Percentiles rank a stretch among this genome's conserved stretches.
Conservation (phyloP, 192 early-diverging fungal genomes). For the Dissophora ornata region DNA sequence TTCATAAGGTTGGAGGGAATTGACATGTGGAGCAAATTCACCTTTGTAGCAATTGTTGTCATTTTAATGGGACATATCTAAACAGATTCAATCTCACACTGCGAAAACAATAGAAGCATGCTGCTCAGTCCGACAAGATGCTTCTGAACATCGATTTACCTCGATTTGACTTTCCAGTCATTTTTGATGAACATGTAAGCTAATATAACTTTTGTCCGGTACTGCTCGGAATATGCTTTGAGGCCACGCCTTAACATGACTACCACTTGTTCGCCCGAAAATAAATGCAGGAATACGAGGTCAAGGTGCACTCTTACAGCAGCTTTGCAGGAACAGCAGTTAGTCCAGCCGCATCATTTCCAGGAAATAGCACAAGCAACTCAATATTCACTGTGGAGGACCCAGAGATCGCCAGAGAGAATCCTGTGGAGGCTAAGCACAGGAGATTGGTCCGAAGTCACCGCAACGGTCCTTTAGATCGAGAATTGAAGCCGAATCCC, state of each 20-base stretch:
- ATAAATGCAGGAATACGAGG: slow-evolving; percentile 77
- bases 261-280: too few relatives aligned
- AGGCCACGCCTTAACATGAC: neutral
- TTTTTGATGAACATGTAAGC: slow-evolving; percentile 84
- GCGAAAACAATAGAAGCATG: slow-evolving; percentile 52
- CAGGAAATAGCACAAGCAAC: slow-evolving; percentile 9
- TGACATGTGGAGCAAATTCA: slow-evolving; percentile 6
- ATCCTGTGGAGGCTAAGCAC: slow-evolving; percentile 96
- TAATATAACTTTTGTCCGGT: too few relatives aligned
- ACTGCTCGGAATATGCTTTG: neutral
- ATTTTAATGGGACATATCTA: too few relatives aligned
- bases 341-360: slow-evolving; percentile 24
- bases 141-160: slow-evolving; percentile 92
- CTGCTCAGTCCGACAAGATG: slow-evolving; percentile 66
- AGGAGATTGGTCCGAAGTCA: slow-evolving; percentile 89
- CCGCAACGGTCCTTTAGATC: slow-evolving; percentile 88
- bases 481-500: slow-evolving; percentile 97
- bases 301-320: slow-evolving; percentile 13
- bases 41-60: too few relatives aligned
- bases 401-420: slow-evolving; percentile 89
- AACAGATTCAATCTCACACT: too few relatives aligned
- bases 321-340: slow-evolving; percentile 20
- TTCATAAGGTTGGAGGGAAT: slow-evolving; percentile 68
- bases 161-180: slow-evolving; percentile 96
- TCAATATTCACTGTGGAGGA: slow-evolving; percentile 75